phyloP scores from a whole-genome alignment of 2,329 filamentous ascomycete genomes.

The Helotiales sp. region DNA sequence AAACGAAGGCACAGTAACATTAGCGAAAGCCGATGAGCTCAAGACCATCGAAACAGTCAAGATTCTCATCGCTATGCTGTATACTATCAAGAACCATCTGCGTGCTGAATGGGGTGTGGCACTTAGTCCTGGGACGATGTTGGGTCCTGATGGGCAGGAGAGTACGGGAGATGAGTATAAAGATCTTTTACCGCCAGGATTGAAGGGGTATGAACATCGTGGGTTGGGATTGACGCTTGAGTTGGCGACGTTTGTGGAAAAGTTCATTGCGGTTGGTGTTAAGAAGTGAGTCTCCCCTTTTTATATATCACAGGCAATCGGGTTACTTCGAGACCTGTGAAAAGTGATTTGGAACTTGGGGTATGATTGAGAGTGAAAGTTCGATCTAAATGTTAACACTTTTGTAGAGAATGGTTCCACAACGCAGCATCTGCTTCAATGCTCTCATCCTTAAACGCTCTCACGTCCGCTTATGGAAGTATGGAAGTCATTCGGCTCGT shows the following conservation, averaged over 20 bases:
- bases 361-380: not conserved
- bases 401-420: slow-evolving; percentile 59
- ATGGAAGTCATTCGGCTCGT: slow-evolving; percentile 72
- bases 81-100: slow-evolving; percentile 67
- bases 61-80: slow-evolving; percentile 64
- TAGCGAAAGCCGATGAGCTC: slow-evolving; percentile 39
- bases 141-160: slow-evolving; percentile 42
- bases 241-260: slow-evolving; percentile 62
- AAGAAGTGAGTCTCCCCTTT: slow-evolving; percentile 41
- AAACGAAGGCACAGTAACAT: slow-evolving; percentile 3
- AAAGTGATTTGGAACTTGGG: too few relatives aligned
- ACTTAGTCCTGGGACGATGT: slow-evolving; percentile 36
- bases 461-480: slow-evolving; percentile 62
- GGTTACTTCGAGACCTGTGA: too few relatives aligned
- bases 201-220: slow-evolving; percentile 60
- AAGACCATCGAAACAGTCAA: slow-evolving; percentile 63
- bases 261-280: slow-evolving; percentile 61
- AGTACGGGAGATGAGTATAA: slow-evolving; percentile 53
- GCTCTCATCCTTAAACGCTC: slow-evolving; percentile 59
- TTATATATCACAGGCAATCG: not conserved
- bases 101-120: slow-evolving; percentile 64
- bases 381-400: slow-evolving; percentile 1
- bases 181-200: slow-evolving; percentile 53
- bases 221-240: slow-evolving; percentile 65
- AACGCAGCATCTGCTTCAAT: slow-evolving; percentile 63